Evolutionary conservation across 1,284 basidiomycete species (phyloP).

Genomic region (Apiotrichum gamsii): DNA sequence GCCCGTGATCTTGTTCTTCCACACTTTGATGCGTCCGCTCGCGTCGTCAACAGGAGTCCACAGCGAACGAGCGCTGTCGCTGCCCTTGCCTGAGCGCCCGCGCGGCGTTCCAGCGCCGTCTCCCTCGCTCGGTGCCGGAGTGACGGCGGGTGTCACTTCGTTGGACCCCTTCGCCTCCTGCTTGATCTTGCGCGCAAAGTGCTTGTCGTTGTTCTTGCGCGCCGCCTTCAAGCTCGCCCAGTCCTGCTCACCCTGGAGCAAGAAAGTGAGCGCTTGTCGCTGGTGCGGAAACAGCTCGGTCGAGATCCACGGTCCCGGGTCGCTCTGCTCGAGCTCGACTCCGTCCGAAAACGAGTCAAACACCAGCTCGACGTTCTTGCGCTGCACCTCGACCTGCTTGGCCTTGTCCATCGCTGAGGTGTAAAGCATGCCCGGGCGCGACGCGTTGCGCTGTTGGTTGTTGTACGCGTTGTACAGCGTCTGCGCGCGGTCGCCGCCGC

Average conservation of each 20-base stretch:
- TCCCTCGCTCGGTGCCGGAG: too few relatives aligned
- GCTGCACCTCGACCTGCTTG: constrained; percentile 83
- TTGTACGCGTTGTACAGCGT: constrained; percentile 20
- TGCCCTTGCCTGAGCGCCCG: constrained; percentile 7
- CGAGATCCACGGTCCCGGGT: constrained; percentile 77
- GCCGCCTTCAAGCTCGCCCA: constrained; percentile 36
- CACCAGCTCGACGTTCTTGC: constrained; percentile 86
- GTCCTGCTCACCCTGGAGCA: constrained; percentile 77
- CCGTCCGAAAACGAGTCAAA: constrained; percentile 83
- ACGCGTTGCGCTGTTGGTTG: neutral
- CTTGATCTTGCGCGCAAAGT: constrained; percentile 19
- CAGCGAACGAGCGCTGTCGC: constrained; percentile 32
- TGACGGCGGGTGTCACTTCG: constrained; percentile 3
- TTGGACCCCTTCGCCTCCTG: constrained; percentile 16
- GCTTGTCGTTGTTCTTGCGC: constrained; percentile 29
- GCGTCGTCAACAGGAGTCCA: constrained; percentile 39
- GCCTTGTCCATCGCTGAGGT: constrained; percentile 51
- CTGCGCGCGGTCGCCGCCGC: constrained; percentile 24
- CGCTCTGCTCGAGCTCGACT: constrained; percentile 76
- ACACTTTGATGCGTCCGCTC: constrained; percentile 58
- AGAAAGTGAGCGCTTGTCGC: constrained; percentile 93
- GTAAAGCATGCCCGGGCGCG: constrained; percentile 5
- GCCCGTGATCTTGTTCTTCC: constrained; percentile 82
- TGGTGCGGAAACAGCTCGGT: constrained; percentile 95
- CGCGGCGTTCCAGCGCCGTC: constrained; percentile 3